phyloP scores from a whole-genome alignment of 768 basidiomycete genomes.

The Lactarius vividus region DNA sequence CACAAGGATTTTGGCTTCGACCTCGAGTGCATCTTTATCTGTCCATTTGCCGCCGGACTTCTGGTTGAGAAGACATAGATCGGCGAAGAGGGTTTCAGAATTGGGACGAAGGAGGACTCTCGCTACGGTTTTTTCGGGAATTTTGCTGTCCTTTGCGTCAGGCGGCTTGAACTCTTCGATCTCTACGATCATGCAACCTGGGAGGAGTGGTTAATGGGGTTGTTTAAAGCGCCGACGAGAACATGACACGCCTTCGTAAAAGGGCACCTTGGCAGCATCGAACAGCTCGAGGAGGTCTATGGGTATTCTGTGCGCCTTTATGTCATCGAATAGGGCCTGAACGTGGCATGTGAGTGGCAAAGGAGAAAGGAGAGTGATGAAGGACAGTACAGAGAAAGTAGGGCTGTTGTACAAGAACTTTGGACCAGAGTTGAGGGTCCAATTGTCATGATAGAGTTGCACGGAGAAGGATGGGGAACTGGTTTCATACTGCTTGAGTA shows the following conservation, averaged over 20 bases:
- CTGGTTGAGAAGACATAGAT: slow-evolving; percentile 68
- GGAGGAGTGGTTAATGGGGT: slow-evolving; percentile 1
- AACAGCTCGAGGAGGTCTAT: slow-evolving; percentile 83
- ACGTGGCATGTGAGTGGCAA: slow-evolving; percentile 14
- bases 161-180: slow-evolving; percentile 72
- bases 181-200: slow-evolving; percentile 86
- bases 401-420: slow-evolving; percentile 82
- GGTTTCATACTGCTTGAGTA: slow-evolving; percentile 55
- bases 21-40: slow-evolving; percentile 67
- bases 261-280: slow-evolving; percentile 67
- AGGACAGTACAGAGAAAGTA: slow-evolving; percentile 48
- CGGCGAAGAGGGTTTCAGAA: slow-evolving; percentile 74
- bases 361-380: not conserved
- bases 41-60: slow-evolving; percentile 59
- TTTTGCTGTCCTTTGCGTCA: slow-evolving; percentile 56
- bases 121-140: slow-evolving; percentile 34
- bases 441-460: slow-evolving; percentile 74
- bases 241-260: slow-evolving; percentile 69
- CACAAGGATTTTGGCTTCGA: slow-evolving; percentile 74
- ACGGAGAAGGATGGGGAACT: slow-evolving; percentile 74
- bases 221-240: not conserved
- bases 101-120: slow-evolving; percentile 78
- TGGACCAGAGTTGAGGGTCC: slow-evolving; percentile 77
- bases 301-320: slow-evolving; percentile 79
- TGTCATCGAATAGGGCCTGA: slow-evolving; percentile 79